These are phyloP conservation scores for Microdochium paspali DNA, from an alignment of 2,329 filamentous ascomycete species.

Conservation along the genomic window DNA sequence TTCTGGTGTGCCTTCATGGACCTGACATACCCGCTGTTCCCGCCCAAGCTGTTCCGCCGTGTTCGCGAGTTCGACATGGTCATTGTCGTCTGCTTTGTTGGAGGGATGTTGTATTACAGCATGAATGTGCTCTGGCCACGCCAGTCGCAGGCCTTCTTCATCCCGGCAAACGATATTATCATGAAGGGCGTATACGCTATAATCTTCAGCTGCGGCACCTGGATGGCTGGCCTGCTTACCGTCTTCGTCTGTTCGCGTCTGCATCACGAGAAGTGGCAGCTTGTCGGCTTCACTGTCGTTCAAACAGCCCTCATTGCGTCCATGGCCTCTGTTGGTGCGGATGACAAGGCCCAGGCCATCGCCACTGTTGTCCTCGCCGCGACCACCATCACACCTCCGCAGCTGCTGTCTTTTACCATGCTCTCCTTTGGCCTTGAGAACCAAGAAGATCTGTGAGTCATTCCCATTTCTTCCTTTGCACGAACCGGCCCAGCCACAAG, in stretches of 20 bases:
- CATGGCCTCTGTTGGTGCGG: slow-evolving; percentile 20
- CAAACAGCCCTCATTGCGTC: slow-evolving; percentile 25
- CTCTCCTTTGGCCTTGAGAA: slow-evolving; percentile 22
- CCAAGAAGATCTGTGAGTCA: slow-evolving; percentile 17
- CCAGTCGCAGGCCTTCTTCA: slow-evolving; percentile 15
- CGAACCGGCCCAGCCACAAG: no score
- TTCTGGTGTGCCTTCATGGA: slow-evolving; percentile 16
- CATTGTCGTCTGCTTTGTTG: slow-evolving; percentile 20
- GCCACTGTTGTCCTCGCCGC: slow-evolving; percentile 19
- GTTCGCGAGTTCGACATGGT: slow-evolving; percentile 18
- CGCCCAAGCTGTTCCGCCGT: slow-evolving; percentile 17
- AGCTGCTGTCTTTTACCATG: slow-evolving; percentile 23
- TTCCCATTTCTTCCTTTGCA: slow-evolving; percentile 3
- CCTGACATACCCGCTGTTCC: slow-evolving; percentile 18
- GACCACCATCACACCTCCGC: slow-evolving; percentile 19
- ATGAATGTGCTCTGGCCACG: slow-evolving; percentile 21
- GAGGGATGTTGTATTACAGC: slow-evolving; percentile 19
- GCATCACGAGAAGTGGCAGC: slow-evolving; percentile 25
- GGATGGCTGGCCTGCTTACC: slow-evolving; percentile 16
- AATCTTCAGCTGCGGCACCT: slow-evolving; percentile 19
- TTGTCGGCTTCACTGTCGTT: slow-evolving; percentile 18
- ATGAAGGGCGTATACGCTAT: slow-evolving; percentile 17
- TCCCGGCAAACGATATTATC: slow-evolving; percentile 11
- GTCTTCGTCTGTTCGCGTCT: slow-evolving; percentile 18
- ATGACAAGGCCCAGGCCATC: slow-evolving; percentile 23